These are phyloP conservation scores for Cardamine chenopodiifolia DNA, from an alignment of 345 rosid species.

Conservation along the genomic window DNA sequence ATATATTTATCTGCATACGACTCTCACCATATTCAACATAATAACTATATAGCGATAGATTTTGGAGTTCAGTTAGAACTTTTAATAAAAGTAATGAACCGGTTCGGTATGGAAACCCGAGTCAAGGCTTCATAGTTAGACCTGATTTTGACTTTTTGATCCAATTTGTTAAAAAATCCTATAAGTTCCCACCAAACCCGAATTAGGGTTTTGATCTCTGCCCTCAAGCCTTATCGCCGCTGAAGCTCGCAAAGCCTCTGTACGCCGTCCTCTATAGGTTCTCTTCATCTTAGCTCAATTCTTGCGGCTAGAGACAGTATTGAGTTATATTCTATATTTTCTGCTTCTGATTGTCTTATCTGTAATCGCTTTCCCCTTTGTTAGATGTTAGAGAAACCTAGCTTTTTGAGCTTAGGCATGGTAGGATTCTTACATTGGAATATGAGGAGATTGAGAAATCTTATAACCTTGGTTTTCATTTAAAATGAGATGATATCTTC, in stretches of 20 bases:
- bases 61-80: too few species aligned
- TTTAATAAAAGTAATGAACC: too few species aligned
- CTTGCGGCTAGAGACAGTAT: neutral
- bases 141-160: neutral
- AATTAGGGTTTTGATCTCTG: neutral
- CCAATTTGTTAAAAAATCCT: neutral
- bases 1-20: neutral
- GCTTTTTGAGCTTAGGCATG: neutral
- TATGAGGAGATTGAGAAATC: neutral
- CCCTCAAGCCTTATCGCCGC: neutral
- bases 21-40: neutral
- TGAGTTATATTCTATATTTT: neutral
- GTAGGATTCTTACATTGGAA: neutral
- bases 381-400: neutral
- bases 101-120: neutral
- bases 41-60: neutral
- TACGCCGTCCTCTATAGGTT: neutral
- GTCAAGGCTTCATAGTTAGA: neutral
- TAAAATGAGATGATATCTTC: neutral
- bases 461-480: neutral
- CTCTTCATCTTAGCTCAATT: neutral
- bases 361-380: neutral
- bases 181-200: neutral
- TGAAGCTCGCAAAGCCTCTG: neutral
- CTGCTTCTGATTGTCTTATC: neutral